Evolutionary conservation across 192 early-diverging fungal species (phyloP).

Genomic region (Entomortierella lignicola): DNA sequence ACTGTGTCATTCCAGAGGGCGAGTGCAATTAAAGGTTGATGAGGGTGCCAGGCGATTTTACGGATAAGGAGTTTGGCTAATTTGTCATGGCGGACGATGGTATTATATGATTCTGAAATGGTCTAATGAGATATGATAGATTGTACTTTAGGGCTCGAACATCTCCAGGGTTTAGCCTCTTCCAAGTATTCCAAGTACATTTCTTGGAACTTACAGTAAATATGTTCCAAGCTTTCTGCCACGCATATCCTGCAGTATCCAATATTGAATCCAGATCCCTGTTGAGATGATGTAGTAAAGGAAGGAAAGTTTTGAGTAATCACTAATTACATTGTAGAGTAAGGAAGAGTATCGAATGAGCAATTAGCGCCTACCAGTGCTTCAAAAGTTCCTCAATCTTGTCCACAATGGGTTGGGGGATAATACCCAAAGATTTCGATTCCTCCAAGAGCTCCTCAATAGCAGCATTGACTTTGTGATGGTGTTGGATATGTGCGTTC

Average conservation of each 20-base stretch:
- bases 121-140: conserved; percentile 1
- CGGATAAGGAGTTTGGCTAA: conserved; percentile 56
- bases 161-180: background rate
- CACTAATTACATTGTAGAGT: too few relatives aligned
- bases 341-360: too few relatives aligned
- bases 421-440: conserved; percentile 14
- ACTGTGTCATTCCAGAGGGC: conserved; percentile 73
- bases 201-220: conserved; percentile 19
- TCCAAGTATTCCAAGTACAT: background rate
- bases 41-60: conserved; percentile 82
- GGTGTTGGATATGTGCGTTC: conserved; percentile 20
- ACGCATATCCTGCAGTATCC: conserved; percentile 7
- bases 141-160: background rate
- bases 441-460: conserved; percentile 24
- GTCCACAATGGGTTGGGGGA: conserved; percentile 36
- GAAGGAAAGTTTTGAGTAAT: background rate
- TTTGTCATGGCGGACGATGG: conserved; percentile 36
- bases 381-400: conserved; percentile 36
- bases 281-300: background rate
- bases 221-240: conserved; percentile 35
- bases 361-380: conserved; percentile 22
- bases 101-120: conserved; percentile 22
- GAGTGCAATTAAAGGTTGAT: conserved; percentile 74
- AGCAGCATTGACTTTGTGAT: conserved; percentile 10
- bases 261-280: conserved; percentile 35